Evolutionary conservation across 306 rosid species (phyloP), one percentile per base, ranked within the genome.

Genomic region (Chamaecrista fasciculata): DNA sequence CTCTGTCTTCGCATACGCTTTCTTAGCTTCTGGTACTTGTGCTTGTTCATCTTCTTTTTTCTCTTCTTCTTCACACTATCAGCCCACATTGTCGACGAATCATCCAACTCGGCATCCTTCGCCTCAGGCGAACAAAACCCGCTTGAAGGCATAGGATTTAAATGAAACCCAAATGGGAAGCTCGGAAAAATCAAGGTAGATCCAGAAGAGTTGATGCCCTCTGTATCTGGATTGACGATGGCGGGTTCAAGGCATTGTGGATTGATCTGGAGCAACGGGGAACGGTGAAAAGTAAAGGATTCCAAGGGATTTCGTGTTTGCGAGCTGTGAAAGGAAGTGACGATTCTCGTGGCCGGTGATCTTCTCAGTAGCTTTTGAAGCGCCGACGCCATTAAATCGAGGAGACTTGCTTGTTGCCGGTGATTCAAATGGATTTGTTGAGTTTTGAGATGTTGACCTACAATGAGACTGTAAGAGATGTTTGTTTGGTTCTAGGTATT

Each of bases 41-140:
- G 92, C 68, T 90, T 90, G 87, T 90, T 90, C 92, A 86, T 87
- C 85, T 90, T 87, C 71, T 26, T 76, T 76, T 86, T 90, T 76
- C 97, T 83, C 86, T 87, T 90, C 97, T 87, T 90, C 88, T 90
- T 90, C 75, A 81, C 87, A 70, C 97, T 90, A 58, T 87, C 95
- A 2, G 97, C 91, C 96, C 96, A 87, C 16, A 87, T 29, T 31
- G 63, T 82, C 57, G 78, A 43, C 15, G 83, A 76, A 70, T 79
- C 86, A 65, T 84, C 84, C 57, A n/a, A 44, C 49, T 25, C 36
- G 36, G 4, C 36, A 4, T 33, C 36, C 2, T 33, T 33, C 6
- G 36, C 36, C 4, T 33, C 36, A 33, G 36, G 36, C 36, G 36
- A 33, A 33, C 36, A 33, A 8, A 33, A 33, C 4, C 36, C 36